These are phyloP conservation scores for Macroventuria anomochaeta DNA, from an alignment of 2,329 filamentous ascomycete species.

Conservation along the genomic window DNA sequence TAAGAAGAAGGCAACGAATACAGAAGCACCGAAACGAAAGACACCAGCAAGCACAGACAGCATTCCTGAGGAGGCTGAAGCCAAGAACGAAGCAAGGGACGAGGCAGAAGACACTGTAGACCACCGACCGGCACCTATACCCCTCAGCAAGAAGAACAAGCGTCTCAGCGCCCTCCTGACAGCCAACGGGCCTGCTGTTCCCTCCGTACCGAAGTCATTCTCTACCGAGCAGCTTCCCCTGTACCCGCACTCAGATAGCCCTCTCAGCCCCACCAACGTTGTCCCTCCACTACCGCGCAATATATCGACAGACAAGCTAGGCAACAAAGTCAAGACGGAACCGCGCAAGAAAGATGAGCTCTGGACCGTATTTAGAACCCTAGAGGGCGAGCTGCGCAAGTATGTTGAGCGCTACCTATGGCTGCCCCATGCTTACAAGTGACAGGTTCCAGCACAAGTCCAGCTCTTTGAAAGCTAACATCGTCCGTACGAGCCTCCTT, in stretches of 20 bases:
- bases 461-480: constrained; percentile 74
- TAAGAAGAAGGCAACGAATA: constrained; percentile 24
- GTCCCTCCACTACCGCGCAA: constrained; percentile 54
- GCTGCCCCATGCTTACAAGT: constrained; percentile 9
- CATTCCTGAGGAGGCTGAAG: constrained; percentile 41
- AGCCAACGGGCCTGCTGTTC: constrained; percentile 44
- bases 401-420: constrained; percentile 41
- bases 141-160: constrained; percentile 46
- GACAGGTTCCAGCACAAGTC: constrained; percentile 74
- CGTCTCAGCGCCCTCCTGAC: constrained; percentile 45
- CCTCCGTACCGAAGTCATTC: constrained; percentile 56
- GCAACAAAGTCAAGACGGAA: constrained; percentile 46
- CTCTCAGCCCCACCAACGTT: constrained; percentile 40
- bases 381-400: constrained; percentile 74
- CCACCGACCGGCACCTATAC: constrained; percentile 22
- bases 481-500: constrained; percentile 74
- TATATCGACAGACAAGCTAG: constrained; percentile 50
- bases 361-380: constrained; percentile 70
- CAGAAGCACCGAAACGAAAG: constrained; percentile 36
- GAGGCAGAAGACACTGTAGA: constrained; percentile 24
- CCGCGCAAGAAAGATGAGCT: constrained; percentile 70
- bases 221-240: constrained; percentile 56
- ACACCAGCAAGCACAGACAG: constrained; percentile 31
- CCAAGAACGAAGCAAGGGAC: constrained; percentile 30
- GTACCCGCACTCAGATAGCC: constrained; percentile 42